Evolutionary conservation across 305 asterid species (phyloP).

Genomic region (Solanum hybrid): DNA sequence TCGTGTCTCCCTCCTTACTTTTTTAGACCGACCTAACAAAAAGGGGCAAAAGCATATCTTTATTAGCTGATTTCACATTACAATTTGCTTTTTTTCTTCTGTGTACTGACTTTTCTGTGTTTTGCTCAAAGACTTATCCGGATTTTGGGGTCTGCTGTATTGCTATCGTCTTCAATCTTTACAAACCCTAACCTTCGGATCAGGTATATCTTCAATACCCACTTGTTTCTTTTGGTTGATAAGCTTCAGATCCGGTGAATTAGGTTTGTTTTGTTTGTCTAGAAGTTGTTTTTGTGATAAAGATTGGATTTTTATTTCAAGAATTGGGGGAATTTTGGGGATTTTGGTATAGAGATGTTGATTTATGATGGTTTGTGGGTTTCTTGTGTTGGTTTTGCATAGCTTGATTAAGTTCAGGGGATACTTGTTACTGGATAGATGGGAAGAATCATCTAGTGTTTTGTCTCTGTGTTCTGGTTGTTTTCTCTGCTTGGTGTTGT

Average conservation of each 20-base stretch:
- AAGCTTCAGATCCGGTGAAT: background rate
- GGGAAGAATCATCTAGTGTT: too few species aligned
- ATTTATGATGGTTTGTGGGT: background rate
- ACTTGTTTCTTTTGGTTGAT: background rate
- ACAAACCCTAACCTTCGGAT: slow-evolving; percentile 17
- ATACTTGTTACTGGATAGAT: too few species aligned
- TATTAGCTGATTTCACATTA: background rate
- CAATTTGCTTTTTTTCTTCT: too few species aligned
- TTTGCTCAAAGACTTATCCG: slow-evolving; percentile 33
- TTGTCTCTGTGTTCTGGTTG: too few species aligned
- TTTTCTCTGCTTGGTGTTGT: background rate
- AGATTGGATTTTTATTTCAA: background rate
- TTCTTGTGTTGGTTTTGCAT: background rate
- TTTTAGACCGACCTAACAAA: background rate
- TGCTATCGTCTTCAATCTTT: background rate
- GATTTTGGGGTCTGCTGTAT: slow-evolving; percentile 17
- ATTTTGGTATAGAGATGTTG: background rate
- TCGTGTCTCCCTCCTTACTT: background rate
- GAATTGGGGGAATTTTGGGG: background rate
- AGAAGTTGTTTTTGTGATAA: background rate
- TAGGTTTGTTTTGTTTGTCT: background rate
- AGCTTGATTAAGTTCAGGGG: background rate
- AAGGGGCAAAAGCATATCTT: background rate
- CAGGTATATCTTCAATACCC: slow-evolving; percentile 12
- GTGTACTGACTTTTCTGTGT: background rate